Evolutionary conservation across 2,329 filamentous ascomycete genomes (phyloP).

Genomic region (Alternaria atra): DNA sequence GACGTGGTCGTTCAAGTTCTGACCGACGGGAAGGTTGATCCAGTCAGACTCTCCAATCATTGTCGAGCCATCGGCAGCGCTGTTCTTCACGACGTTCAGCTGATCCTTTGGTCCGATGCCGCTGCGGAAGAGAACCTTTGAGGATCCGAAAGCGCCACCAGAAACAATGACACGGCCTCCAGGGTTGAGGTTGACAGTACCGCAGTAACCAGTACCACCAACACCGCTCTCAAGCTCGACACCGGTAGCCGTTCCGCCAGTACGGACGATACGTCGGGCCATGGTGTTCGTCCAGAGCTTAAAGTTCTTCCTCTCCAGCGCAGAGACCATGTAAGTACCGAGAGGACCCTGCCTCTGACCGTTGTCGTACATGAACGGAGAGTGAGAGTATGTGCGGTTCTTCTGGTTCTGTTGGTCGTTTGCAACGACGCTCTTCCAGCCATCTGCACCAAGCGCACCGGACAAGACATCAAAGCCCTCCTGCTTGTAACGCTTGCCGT

Average conservation of each 20-base stretch:
- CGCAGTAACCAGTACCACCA: conserved; percentile 61
- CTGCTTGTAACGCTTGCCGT: conserved; percentile 73
- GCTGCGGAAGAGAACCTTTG: conserved; percentile 73
- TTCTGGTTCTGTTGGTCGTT: conserved; percentile 69
- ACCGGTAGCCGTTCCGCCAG: conserved; percentile 69
- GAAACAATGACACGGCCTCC: conserved; percentile 73
- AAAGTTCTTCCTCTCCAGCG: conserved; percentile 69
- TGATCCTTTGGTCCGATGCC: conserved; percentile 70
- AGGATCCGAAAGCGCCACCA: conserved; percentile 73
- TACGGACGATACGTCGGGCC: conserved; percentile 72
- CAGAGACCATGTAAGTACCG: conserved; percentile 74
- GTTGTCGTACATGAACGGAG: conserved; percentile 72
- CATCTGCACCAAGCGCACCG: conserved; percentile 65
- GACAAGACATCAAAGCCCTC: conserved; percentile 71
- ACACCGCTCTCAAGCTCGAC: conserved; percentile 73
- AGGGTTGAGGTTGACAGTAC: conserved; percentile 68
- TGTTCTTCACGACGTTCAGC: conserved; percentile 57
- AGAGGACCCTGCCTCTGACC: conserved; percentile 75
- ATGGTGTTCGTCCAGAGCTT: conserved; percentile 71
- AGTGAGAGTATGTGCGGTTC: conserved; percentile 70
- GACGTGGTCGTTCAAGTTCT: conserved; percentile 63
- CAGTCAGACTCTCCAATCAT: conserved; percentile 57
- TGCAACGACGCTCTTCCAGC: conserved; percentile 70
- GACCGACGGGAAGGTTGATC: conserved; percentile 62
- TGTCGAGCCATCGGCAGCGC: conserved; percentile 52